Evolutionary conservation across 1,284 basidiomycete species (phyloP), one percentile per base, ranked within the genome.

Genomic region (Malassezia vespertilionis): DNA sequence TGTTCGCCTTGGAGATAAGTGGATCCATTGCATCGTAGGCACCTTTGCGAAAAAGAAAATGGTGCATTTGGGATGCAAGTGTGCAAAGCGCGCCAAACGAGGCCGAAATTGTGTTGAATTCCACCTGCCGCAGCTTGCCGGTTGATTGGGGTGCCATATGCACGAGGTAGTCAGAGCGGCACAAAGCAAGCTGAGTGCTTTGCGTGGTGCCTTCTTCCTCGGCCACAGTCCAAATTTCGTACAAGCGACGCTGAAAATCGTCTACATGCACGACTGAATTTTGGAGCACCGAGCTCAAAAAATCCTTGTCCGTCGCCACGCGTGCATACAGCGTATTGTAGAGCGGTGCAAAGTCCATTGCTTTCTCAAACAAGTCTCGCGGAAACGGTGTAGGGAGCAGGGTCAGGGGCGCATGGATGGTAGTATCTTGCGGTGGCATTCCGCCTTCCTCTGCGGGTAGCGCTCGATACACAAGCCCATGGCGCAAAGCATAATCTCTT

Each of bases 101-200:
- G 0, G 83, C 80, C 0, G 89, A 87, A 57, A 96, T 91, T 5
- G 91, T 96, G 71, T 97, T 97, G 74, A 96, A 93, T 71, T 97
- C 93, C 42, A 97, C 91, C 74, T 97, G 91, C 71, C 89, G 93
- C 51, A 97, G 74, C 22, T 75, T 74, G 9, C 80, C 58, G 4
- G 44, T 20, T 0, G 38, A 38, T 0, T 72, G 31, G 21, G 15
- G 15, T 10, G 44, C 24, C 27, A 75, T 71, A 64, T 97, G 86
- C n/a, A 96, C 73, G 32, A 97, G 76, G 72, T 96, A 97, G 73
- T 97, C 91, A 12, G 87, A 91, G 40, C 93, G 78, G 72, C 95
- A 95, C n/a, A 97, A 74, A 10, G 90, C 89, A 9, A 97, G 77
- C 54, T 91, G 84, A 18, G 86, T 73, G 2, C 80, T 78, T 84